Evolutionary conservation across 345 rosid genomes (phyloP), one percentile per base, ranked within the genome.

Genomic region (Linum tenue): DNA sequence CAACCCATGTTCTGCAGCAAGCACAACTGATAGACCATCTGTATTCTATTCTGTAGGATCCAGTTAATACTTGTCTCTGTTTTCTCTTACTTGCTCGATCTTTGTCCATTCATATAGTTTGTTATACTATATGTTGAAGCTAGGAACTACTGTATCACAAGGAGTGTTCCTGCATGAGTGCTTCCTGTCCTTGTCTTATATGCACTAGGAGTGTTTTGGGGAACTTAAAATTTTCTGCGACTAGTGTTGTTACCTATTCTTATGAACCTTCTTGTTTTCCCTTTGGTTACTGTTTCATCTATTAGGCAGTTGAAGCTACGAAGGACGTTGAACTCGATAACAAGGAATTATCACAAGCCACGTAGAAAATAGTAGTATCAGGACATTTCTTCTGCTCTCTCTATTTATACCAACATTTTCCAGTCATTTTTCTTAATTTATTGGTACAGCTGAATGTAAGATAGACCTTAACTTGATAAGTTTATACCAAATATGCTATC

Each of bases 1-100:
- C 99, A 67, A 86, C 97, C 1, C 97, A 89, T 72, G 88, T 91
- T 70, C 88, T 91, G 71, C 97, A 91, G 48, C 99, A 95, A 84
- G 86, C 95, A 22, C 92, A 91, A 69, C 97, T 88, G 73, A 95
- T 91, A 66, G 99, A 91, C 72, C 57, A 61, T 72, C 78, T 95
- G 35, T 91, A 91, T 69, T n/a, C n/a, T n/a, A n/a, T n/a, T n/a
- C n/a, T n/a, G n/a, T n/a, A n/a, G n/a, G 96, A 91, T 5, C 96
- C 85, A 90, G 99, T 87, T 57, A 66, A 82, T 53, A 70, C 70
- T 65, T 71, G 5, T 5, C 50, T 16, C 39, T 0, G 31, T 40
- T 9, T 41, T 1, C n/a, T 37, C 11, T 15, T 11, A 44, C 10
- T 12, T 17, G 55, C 62, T 10, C 38, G 35, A 59, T 37, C 62